Percentiles rank a stretch among this genome's conserved stretches.
These are phyloP conservation scores for Pseudocercospora fuligena DNA, from an alignment of 2,329 filamentous ascomycete genomes.

Conservation along the genomic window DNA sequence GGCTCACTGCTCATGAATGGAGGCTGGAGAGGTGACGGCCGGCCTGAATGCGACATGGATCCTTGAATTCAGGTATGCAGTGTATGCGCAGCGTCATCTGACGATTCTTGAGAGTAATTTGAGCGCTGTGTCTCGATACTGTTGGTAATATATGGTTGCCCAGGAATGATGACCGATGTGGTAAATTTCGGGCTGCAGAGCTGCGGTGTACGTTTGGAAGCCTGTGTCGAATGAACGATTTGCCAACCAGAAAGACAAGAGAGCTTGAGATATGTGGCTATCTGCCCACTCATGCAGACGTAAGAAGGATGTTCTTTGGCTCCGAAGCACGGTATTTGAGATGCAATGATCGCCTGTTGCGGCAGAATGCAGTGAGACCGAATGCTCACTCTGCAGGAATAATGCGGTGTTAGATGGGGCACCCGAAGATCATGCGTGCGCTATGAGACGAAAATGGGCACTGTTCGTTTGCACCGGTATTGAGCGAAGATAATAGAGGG, in stretches of 20 bases:
- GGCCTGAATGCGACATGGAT: conserved; percentile 37
- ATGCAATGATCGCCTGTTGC: conserved; percentile 22
- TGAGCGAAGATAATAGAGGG: conserved; percentile 16
- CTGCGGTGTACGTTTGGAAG: conserved; percentile 11
- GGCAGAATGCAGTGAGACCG: conserved; percentile 24
- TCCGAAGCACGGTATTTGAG: conserved; percentile 27
- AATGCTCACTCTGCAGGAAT: conserved; percentile 19
- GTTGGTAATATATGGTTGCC: not conserved
- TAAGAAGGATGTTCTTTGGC: conserved; percentile 18
- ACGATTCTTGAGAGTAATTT: conserved; percentile 4
- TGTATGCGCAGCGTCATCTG: conserved; percentile 10
- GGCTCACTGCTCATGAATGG: conserved; percentile 41
- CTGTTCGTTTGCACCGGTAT: conserved; percentile 20
- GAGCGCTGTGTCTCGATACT: not conserved
- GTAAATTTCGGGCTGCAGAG: conserved; percentile 4
- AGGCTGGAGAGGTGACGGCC: conserved; percentile 48
- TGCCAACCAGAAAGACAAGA: conserved; percentile 16
- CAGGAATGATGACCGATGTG: not conserved
- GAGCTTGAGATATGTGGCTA: conserved; percentile 22
- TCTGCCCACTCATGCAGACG: conserved; percentile 22
- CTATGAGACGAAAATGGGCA: conserved; percentile 24
- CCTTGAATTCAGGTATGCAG: not conserved
- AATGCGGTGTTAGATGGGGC: conserved; percentile 28
- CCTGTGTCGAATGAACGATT: conserved; percentile 13
- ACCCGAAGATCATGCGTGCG: conserved; percentile 29